Percentiles rank a stretch among this genome's conserved stretches.
phyloP scores from a whole-genome alignment of 169 alveolate species.

The Miamiensis avidus region DNA sequence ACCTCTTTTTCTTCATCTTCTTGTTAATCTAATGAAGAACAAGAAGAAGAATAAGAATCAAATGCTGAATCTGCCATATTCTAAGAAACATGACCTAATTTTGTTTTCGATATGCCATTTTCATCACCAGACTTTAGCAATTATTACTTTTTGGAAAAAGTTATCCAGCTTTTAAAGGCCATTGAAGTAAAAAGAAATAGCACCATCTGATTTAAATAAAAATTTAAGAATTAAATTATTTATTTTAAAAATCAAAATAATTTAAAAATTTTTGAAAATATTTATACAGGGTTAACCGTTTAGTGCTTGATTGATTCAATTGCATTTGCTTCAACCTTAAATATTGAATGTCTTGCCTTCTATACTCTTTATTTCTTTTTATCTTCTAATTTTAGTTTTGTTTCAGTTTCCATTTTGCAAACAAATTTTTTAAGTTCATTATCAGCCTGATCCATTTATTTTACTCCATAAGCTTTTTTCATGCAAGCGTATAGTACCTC shows the following conservation, averaged over 20 bases:
- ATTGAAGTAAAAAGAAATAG: neutral
- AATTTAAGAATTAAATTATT: too few species aligned
- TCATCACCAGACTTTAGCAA: neutral
- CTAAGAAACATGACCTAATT: neutral
- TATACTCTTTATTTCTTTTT: neutral
- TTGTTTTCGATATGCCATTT: neutral
- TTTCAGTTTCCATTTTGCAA: slow-evolving; percentile 14
- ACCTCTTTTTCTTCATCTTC: neutral
- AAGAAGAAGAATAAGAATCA: neutral
- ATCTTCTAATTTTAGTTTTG: slow-evolving; percentile 24
- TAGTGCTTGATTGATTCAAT: too few species aligned
- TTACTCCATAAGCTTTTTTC: slow-evolving; percentile 30
- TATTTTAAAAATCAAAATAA: neutral
- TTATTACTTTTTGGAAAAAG: neutral
- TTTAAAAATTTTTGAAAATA: too few species aligned
- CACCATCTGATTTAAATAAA: neutral
- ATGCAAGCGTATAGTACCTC: slow-evolving; percentile 32
- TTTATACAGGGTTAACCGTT: neutral
- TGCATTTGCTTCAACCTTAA: neutral
- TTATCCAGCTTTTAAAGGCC: neutral
- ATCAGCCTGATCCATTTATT: neutral
- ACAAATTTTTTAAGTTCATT: neutral
- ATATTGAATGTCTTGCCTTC: neutral
- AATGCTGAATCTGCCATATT: neutral
- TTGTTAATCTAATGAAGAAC: neutral